Conservation (phyloP, 2,329 filamentous ascomycete genomes). For the Zymoseptoria ardabiliae region DNA sequence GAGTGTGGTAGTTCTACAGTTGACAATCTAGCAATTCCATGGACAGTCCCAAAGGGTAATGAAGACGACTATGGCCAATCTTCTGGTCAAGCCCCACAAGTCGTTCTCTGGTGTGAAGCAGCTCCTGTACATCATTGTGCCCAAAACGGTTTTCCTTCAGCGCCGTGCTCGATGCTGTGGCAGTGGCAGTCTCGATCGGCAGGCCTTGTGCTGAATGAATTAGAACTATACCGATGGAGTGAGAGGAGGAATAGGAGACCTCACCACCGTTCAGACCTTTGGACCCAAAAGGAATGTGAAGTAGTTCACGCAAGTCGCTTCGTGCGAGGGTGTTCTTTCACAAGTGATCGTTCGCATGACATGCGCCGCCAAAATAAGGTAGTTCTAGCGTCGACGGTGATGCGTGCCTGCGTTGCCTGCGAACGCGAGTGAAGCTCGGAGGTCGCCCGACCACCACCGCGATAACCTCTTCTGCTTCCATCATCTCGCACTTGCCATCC, state of each 20-base stretch:
- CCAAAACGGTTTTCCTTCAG: too few relatives aligned
- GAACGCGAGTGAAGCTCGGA: not conserved
- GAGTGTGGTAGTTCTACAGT: too few relatives aligned
- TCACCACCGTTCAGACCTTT: not conserved
- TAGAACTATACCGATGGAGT: not conserved
- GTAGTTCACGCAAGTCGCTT: not conserved
- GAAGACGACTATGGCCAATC: too few relatives aligned
- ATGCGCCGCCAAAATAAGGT: not conserved
- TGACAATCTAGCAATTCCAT: not conserved
- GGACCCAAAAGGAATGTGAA: not conserved
- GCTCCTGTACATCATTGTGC: too few relatives aligned
- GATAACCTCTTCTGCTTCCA: not conserved
- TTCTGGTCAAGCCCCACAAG: too few relatives aligned
- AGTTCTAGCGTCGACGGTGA: conserved; percentile 1
- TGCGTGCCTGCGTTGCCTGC: not conserved
- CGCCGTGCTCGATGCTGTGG: too few relatives aligned
- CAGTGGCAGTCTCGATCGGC: too few relatives aligned
- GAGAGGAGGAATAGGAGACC: not conserved
- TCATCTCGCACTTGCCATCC: not conserved
- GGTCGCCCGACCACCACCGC: not conserved
- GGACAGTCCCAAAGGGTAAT: too few relatives aligned
- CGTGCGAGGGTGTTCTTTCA: not conserved
- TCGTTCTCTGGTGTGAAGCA: too few relatives aligned
- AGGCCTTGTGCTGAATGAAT: not conserved
- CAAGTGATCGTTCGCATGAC: not conserved